Evolutionary conservation across 805 yeast species (phyloP).

Genomic region (Candida chilensis): DNA sequence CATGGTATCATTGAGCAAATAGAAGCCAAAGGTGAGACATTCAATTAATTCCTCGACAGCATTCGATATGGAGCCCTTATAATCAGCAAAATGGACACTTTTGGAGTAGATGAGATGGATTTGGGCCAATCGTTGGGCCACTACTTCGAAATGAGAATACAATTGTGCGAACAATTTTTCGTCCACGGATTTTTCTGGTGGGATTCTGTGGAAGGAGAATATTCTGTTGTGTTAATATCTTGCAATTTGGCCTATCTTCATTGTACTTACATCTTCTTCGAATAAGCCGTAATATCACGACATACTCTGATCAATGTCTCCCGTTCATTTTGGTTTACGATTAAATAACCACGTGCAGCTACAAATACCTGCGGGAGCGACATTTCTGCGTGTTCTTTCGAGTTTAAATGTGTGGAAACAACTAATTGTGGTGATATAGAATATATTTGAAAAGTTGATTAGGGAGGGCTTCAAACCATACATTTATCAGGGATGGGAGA

Average conservation of each 20-base stretch:
- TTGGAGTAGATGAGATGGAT: constrained; percentile 3
- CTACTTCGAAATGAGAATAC: not conserved
- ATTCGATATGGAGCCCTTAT: constrained; percentile 2
- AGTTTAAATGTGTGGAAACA: no score
- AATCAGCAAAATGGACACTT: constrained; percentile 7
- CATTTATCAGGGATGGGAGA: no score
- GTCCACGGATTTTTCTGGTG: not conserved
- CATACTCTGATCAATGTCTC: constrained; percentile 21
- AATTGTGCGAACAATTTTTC: constrained; percentile 5
- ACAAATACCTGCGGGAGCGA: no score
- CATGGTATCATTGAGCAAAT: not conserved
- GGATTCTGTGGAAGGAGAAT: constrained; percentile 12
- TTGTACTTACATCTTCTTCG: constrained; percentile 17
- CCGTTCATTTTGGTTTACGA: constrained; percentile 17
- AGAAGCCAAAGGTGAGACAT: constrained; percentile 1
- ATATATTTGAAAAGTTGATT: no score
- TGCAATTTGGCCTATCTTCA: not conserved
- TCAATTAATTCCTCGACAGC: constrained; percentile 1
- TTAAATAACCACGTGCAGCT: constrained; percentile 12
- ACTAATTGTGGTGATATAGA: no score
- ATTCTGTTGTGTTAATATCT: constrained; percentile 4
- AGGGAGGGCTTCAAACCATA: no score
- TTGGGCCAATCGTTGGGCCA: not conserved
- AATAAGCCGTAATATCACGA: constrained; percentile 25
- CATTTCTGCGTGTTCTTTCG: no score